Evolutionary conservation across 352 stramenopile species (phyloP).

Genomic region (Globisporangium cederbergense): DNA sequence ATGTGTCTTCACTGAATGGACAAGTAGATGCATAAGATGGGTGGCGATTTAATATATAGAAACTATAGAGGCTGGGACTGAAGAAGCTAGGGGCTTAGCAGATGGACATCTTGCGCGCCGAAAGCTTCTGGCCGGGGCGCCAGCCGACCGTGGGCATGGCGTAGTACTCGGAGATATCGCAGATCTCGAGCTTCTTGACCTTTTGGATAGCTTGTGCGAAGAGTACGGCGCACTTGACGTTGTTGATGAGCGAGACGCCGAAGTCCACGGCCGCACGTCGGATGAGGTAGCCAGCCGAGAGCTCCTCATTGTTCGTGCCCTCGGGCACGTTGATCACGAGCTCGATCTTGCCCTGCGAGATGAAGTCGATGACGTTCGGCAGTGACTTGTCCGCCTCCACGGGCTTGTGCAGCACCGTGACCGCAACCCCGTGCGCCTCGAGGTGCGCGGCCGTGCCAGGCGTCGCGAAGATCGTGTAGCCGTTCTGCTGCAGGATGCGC

Average conservation of each 20-base stretch:
- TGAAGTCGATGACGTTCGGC: constrained; percentile 85
- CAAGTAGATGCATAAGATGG: no score
- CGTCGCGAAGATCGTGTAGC: constrained; percentile 94
- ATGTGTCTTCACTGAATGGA: no score
- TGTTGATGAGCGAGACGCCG: constrained; percentile 89
- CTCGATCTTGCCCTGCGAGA: constrained; percentile 95
- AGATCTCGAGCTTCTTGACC: constrained; percentile 95
- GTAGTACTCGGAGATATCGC: constrained; percentile 82
- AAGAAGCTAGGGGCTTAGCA: constrained; percentile 31
- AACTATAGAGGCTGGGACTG: no score
- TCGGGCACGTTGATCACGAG: constrained; percentile 92
- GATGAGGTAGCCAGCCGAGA: constrained; percentile 92
- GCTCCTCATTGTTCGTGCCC: constrained; percentile 81
- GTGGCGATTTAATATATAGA: no score
- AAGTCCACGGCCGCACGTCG: constrained; percentile 92
- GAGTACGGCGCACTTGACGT: constrained; percentile 90
- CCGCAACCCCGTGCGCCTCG: constrained; percentile 80
- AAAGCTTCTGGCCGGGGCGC: constrained; percentile 74
- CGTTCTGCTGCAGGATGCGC: constrained; percentile 94
- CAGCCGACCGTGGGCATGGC: constrained; percentile 81
- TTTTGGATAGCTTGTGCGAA: constrained; percentile 91
- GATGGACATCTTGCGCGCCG: constrained; percentile 84
- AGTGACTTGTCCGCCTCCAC: constrained; percentile 41
- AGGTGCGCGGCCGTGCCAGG: constrained; percentile 90
- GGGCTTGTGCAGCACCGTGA: constrained; percentile 77